phyloP scores from a whole-genome alignment of 208 protist species.

The Tetramitus jugosus region DNA sequence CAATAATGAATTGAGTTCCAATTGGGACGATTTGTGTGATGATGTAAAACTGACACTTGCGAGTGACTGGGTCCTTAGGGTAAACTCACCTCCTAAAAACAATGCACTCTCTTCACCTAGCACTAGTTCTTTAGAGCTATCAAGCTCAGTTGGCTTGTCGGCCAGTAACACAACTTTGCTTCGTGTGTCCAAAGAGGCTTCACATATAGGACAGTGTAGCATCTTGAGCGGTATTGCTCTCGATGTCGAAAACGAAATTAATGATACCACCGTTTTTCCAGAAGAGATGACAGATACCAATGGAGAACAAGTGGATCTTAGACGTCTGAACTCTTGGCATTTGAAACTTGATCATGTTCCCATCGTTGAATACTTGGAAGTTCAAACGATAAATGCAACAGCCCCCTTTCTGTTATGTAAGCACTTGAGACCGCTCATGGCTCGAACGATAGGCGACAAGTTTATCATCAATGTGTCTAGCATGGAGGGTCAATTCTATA shows the following conservation, averaged over 20 bases:
- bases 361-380: conserved; percentile 80
- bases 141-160: background rate
- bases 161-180: too few species aligned
- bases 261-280: background rate
- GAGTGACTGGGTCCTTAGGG: too few species aligned
- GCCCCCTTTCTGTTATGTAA: conserved; percentile 88
- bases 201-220: too few species aligned
- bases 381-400: conserved; percentile 90
- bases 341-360: conserved; percentile 73
- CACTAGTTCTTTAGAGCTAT: background rate
- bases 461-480: conserved; percentile 94
- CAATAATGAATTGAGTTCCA: conserved; percentile 52
- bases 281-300: background rate
- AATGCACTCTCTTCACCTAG: too few species aligned
- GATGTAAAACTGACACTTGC: background rate
- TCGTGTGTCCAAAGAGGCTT: too few species aligned
- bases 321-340: conserved; percentile 75
- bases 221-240: background rate
- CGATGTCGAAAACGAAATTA: background rate
- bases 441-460: conserved; percentile 50
- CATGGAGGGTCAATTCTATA: conserved; percentile 92
- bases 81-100: too few species aligned
- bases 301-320: conserved; percentile 49
- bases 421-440: conserved; percentile 70
- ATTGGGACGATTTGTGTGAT: background rate